Evolutionary conservation across 768 basidiomycete species (phyloP).

Genomic region (Terana coerulea): DNA sequence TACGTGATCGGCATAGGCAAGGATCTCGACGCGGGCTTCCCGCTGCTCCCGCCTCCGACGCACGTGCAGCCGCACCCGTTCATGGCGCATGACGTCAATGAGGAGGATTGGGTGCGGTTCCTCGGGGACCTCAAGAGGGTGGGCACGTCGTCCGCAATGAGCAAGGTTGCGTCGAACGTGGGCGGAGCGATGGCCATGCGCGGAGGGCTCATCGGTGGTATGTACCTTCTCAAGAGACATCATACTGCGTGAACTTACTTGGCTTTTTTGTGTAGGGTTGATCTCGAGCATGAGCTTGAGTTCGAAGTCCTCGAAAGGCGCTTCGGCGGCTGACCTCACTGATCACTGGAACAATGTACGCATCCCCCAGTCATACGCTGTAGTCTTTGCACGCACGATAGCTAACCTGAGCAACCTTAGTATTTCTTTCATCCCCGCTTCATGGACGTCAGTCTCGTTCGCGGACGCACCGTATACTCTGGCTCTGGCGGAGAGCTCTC

Average conservation of each 20-base stretch:
- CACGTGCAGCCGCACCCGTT: conserved; percentile 43
- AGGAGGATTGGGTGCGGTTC: conserved; percentile 47
- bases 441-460: conserved; percentile 14
- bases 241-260: too few species aligned
- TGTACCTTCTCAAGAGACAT: too few species aligned
- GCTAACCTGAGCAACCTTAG: too few species aligned
- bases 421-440: conserved; percentile 20
- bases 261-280: too few species aligned
- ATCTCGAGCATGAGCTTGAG: too few species aligned
- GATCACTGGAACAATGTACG: conserved; percentile 50
- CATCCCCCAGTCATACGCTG: neutral
- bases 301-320: too few species aligned
- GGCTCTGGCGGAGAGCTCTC: neutral
- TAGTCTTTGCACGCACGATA: too few species aligned
- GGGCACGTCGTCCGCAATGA: conserved; percentile 3
- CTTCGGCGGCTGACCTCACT: conserved; percentile 37
- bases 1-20: conserved; percentile 28
- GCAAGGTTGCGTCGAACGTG: neutral
- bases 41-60: conserved; percentile 36
- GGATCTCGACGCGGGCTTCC: conserved; percentile 42
- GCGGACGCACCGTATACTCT: conserved; percentile 8
- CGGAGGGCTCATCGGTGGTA: too few species aligned
- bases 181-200: conserved; percentile 8
- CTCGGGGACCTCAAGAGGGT: conserved; percentile 15
- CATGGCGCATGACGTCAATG: conserved; percentile 41